phyloP scores from a whole-genome alignment of 208 protist species.

The Trypanosoma brucei region DNA sequence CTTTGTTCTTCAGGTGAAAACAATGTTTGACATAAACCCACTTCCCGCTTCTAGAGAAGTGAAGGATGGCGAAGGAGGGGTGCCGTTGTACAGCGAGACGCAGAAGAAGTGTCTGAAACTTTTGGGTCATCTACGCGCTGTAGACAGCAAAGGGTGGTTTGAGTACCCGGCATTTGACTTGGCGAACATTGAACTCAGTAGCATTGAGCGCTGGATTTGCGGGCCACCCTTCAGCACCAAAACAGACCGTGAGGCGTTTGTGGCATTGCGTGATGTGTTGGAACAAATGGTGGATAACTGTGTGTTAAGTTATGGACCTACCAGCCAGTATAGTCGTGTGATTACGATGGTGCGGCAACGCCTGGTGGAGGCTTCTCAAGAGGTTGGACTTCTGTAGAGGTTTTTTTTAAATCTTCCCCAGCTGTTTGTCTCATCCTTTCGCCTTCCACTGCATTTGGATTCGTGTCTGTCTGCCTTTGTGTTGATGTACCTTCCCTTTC shows the following conservation, averaged over 20 bases:
- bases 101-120: constrained; percentile 42
- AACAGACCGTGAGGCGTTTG: constrained; percentile 55
- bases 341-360: constrained; percentile 64
- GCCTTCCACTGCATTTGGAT: too few species aligned
- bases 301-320: constrained; percentile 70
- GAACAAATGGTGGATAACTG: constrained; percentile 84
- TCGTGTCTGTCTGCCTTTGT: too few species aligned
- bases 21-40: constrained; percentile 25
- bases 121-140: constrained; percentile 33
- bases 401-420: neutral
- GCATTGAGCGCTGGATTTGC: constrained; percentile 51
- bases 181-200: constrained; percentile 71
- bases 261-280: constrained; percentile 53
- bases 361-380: constrained; percentile 56
- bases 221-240: constrained; percentile 47
- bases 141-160: constrained; percentile 73
- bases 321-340: constrained; percentile 48
- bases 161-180: constrained; percentile 71
- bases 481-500: too few species aligned
- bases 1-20: constrained; percentile 6
- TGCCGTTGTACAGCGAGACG: constrained; percentile 20
- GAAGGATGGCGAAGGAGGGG: neutral
- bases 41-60: neutral
- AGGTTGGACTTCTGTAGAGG: constrained; percentile 42
- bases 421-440: too few species aligned